These are phyloP conservation scores for Ophiostoma himal-ulmi DNA, from an alignment of 2,329 filamentous ascomycete genomes.

Conservation along the genomic window DNA sequence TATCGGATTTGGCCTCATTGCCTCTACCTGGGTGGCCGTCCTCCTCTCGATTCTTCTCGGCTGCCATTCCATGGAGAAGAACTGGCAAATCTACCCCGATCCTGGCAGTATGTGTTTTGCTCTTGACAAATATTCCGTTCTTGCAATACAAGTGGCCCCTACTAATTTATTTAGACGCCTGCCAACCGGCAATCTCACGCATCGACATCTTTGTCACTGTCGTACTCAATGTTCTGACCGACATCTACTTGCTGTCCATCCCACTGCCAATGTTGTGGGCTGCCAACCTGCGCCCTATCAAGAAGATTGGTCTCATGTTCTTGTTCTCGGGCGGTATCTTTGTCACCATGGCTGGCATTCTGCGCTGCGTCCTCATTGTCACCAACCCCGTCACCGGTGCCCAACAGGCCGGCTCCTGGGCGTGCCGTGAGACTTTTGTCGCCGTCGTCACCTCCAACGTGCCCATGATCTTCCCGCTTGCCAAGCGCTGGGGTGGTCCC, in stretches of 20 bases:
- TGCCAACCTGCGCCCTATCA: constrained; percentile 42
- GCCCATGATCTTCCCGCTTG: constrained; percentile 27
- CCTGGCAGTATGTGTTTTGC: constrained; percentile 35
- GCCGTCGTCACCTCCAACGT: constrained; percentile 28
- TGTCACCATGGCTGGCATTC: constrained; percentile 48
- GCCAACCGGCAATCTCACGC: constrained; percentile 37
- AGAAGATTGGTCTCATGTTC: constrained; percentile 48
- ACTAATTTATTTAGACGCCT: constrained; percentile 30
- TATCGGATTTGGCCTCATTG: constrained; percentile 34
- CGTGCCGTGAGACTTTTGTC: constrained; percentile 30
- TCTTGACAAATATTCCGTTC: too few relatives aligned
- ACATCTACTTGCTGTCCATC: constrained; percentile 39
- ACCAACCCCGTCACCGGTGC: constrained; percentile 36
- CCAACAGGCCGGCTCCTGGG: constrained; percentile 38
- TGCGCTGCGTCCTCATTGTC: constrained; percentile 49
- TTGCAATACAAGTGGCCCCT: background rate
- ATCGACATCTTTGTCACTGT: constrained; percentile 37
- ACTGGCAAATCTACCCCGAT: constrained; percentile 41
- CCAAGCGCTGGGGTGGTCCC: constrained; percentile 24
- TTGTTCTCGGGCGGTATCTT: constrained; percentile 53
- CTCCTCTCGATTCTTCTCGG: constrained; percentile 34
- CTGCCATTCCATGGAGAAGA: constrained; percentile 34
- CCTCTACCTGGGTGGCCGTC: constrained; percentile 33
- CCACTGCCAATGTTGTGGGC: constrained; percentile 48
- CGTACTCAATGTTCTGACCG: constrained; percentile 38